A percentile compares a stretch with the other conserved stretches of the same genome.
phyloP scores from a whole-genome alignment of 441 rosid genomes.

The Eutrema salsugineum region DNA sequence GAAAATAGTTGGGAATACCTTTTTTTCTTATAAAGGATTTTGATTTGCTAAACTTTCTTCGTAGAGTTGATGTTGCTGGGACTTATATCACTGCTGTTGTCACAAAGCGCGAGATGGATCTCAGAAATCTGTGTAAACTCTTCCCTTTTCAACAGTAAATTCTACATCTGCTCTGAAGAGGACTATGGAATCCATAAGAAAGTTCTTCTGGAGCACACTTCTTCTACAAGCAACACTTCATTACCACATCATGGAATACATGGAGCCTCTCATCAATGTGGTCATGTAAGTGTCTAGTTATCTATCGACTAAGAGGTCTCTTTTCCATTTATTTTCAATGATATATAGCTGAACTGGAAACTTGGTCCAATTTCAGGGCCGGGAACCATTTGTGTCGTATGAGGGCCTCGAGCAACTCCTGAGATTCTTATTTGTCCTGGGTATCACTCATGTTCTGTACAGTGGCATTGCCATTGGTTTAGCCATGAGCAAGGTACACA shows the following conservation, averaged over 20 bases:
- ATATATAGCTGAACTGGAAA: not conserved
- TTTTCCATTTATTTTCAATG: not conserved
- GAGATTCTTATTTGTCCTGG: constrained; percentile 86
- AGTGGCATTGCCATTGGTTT: constrained; percentile 89
- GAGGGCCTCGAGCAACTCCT: constrained; percentile 93
- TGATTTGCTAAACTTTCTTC: constrained; percentile 22
- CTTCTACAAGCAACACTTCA: constrained; percentile 44
- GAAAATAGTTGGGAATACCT: not conserved
- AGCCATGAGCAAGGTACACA: constrained; percentile 89
- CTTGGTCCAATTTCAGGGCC: constrained; percentile 56
- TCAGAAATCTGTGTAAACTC: constrained; percentile 89
- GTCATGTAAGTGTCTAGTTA: constrained; percentile 47
- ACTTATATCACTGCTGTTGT: constrained; percentile 83
- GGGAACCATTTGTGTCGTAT: constrained; percentile 83
- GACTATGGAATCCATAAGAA: constrained; percentile 48
- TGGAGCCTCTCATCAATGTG: constrained; percentile 58
- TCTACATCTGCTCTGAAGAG: constrained; percentile 73
- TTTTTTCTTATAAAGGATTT: constrained; percentile 5
- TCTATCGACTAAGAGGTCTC: not conserved
- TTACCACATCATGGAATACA: constrained; percentile 56
- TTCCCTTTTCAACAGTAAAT: constrained; percentile 80
- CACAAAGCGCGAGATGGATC: constrained; percentile 90
- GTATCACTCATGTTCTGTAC: constrained; percentile 86
- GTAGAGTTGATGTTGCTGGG: constrained; percentile 99
- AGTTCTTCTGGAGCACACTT: constrained; percentile 35